Evolutionary conservation across 2,329 filamentous ascomycete species (phyloP), one percentile per base, ranked within the genome.

Genomic region (Alternaria arbusti): DNA sequence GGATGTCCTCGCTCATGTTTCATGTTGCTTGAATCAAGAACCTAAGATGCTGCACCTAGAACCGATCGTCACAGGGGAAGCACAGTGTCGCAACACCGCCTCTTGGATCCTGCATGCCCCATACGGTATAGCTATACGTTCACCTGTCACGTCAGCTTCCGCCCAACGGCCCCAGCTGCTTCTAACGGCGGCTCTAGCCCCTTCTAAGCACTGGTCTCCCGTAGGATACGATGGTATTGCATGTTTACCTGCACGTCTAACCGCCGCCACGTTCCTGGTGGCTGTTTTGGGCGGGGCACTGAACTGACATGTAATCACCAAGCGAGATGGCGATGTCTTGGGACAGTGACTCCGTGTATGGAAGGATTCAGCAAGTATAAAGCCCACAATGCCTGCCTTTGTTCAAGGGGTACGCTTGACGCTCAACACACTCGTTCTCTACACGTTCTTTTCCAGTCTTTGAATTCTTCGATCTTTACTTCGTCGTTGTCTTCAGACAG

Each of bases 341-440:
- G 51, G 51, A 44, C 13, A 28, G 28, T 49, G 32, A 23, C 13
- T 20, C 54, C 56, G 60, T 46, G 46, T 52, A 20, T 20, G 43
- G 49, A 40, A 52, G 45, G 44, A 26, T 47, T 12, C 12, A 22
- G 44, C 22, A 13, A 40, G 66, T 76, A 76, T 74, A 76, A 74
- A 68, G 70, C 54, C 43, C 23, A 45, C 52, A 57, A 17, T 5
- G 13, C 15, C 25, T 32, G 61, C 56, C 65, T 61, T 60, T 12
- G 40, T 45, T 66, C 44, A 59, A 66, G 65, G 43, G 66, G 44
- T 65, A 77, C 72, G 74, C 73, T 77, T 72, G 74, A 76, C 66
- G 74, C 73, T 73, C 64, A 72, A 68, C 58, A 67, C 71, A 66
- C 64, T 74, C 72, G 56, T 72, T 67, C 56, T 57, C 51, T 46